Evolutionary conservation across 1,284 basidiomycete genomes (phyloP).

Genomic region (Papiliotrema nemorosa): DNA sequence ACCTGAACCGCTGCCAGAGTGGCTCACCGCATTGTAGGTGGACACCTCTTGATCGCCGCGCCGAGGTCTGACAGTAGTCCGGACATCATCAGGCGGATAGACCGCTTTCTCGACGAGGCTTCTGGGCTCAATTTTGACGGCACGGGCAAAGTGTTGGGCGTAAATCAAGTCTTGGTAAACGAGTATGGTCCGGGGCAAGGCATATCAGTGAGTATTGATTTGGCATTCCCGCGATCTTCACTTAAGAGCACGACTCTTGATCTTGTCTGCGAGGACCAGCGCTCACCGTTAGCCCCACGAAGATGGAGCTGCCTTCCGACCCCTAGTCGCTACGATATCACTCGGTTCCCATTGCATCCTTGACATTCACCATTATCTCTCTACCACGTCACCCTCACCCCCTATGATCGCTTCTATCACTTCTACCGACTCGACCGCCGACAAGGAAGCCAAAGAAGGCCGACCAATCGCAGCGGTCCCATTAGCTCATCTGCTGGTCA

Average conservation of each 20-base stretch:
- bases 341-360: constrained; percentile 79
- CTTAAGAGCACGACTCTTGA: background rate
- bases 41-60: background rate
- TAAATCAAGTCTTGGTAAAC: constrained; percentile 84
- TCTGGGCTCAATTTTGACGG: constrained; percentile 49
- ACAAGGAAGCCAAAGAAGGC: constrained; percentile 39
- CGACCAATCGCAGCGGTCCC: constrained; percentile 63
- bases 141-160: constrained; percentile 53
- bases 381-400: constrained; percentile 39
- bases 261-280: background rate
- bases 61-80: constrained; percentile 56
- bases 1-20: constrained; percentile 41
- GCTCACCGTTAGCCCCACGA: constrained; percentile 69
- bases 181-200: constrained; percentile 89
- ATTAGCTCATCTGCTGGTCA: constrained; percentile 68
- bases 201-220: constrained; percentile 64
- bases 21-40: constrained; percentile 38
- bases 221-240: background rate
- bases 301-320: constrained; percentile 83
- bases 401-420: constrained; percentile 36
- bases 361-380: constrained; percentile 71
- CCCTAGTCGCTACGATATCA: constrained; percentile 84
- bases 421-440: background rate
- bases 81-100: constrained; percentile 66
- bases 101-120: constrained; percentile 26